A percentile compares a stretch with the other conserved stretches of the same genome.
Conservation (phyloP, 148 eudicot species). For the Suaeda aralocaspica region DNA sequence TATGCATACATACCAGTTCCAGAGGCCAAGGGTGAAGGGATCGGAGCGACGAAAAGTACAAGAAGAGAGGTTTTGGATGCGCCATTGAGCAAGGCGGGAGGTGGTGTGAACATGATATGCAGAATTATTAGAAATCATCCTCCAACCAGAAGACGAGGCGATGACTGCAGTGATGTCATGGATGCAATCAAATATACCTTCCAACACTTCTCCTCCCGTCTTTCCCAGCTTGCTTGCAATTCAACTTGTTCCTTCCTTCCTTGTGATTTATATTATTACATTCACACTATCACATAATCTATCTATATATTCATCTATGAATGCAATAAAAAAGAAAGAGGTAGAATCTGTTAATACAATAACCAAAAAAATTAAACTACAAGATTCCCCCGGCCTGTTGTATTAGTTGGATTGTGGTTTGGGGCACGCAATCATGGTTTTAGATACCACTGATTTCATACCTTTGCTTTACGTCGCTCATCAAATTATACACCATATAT, state of each 20-base stretch:
- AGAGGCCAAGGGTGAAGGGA: slow-evolving; percentile 69
- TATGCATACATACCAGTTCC: slow-evolving; percentile 54
- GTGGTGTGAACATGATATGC: slow-evolving; percentile 68
- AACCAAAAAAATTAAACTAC: too few relatives aligned
- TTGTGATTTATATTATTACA: too few relatives aligned
- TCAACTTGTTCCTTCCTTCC: too few relatives aligned
- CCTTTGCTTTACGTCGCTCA: slow-evolving; percentile 17
- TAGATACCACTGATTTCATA: neutral
- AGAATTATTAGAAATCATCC: slow-evolving; percentile 47
- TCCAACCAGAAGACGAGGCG: slow-evolving; percentile 20
- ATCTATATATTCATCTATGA: too few relatives aligned
- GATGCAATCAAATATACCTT: slow-evolving; percentile 68
- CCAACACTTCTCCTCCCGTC: slow-evolving; percentile 43
- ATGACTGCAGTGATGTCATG: slow-evolving; percentile 61
- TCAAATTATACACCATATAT: neutral
- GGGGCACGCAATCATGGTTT: slow-evolving; percentile 33
- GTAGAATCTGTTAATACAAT: too few relatives aligned
- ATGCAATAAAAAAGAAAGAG: too few relatives aligned
- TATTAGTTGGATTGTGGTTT: slow-evolving; percentile 22
- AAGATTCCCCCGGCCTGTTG: too few relatives aligned
- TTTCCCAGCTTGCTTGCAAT: slow-evolving; percentile 47
- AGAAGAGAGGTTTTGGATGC: slow-evolving; percentile 61
- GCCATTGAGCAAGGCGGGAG: slow-evolving; percentile 84
- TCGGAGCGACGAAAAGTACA: slow-evolving; percentile 72
- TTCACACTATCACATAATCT: too few relatives aligned